phyloP scores from a whole-genome alignment of 192 early-diverging fungal genomes.

The Linnemannia exigua region DNA sequence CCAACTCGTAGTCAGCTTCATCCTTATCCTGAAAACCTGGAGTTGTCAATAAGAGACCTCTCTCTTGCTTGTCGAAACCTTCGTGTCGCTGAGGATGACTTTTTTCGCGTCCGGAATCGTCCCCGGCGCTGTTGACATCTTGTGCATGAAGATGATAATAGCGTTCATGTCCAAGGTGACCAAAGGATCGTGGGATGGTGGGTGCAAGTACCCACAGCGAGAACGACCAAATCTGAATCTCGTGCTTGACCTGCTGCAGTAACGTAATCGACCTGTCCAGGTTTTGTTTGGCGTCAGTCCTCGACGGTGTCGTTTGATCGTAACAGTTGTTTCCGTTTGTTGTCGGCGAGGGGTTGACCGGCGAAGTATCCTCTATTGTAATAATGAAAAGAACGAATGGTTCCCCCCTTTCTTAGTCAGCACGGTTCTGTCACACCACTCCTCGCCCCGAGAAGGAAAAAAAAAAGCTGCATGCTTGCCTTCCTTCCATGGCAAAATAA shows the following conservation, averaged over 20 bases:
- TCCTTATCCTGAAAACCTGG: not conserved
- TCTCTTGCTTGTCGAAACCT: not conserved
- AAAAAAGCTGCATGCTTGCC: too few species aligned
- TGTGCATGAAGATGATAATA: not conserved
- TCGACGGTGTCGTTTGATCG: not conserved
- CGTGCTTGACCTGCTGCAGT: conserved; percentile 12
- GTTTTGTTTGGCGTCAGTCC: not conserved
- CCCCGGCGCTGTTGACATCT: not conserved
- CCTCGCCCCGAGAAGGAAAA: too few species aligned
- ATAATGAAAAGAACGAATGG: not conserved
- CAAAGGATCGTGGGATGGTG: not conserved
- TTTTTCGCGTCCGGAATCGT: not conserved
- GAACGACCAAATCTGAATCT: conserved; percentile 18
- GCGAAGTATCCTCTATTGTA: not conserved
- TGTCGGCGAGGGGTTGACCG: not conserved
- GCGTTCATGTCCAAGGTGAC: not conserved
- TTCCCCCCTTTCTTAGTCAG: not conserved
- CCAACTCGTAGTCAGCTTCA: conserved; percentile 4
- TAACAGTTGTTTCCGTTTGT: not conserved
- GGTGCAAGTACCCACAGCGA: conserved; percentile 9
- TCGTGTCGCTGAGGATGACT: not conserved
- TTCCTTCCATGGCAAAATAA: not conserved
- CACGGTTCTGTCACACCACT: not conserved
- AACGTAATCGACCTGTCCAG: not conserved
- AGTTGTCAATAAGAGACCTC: not conserved